phyloP scores from a whole-genome alignment of 805 yeast genomes.

The Zygoascus tannicola region DNA sequence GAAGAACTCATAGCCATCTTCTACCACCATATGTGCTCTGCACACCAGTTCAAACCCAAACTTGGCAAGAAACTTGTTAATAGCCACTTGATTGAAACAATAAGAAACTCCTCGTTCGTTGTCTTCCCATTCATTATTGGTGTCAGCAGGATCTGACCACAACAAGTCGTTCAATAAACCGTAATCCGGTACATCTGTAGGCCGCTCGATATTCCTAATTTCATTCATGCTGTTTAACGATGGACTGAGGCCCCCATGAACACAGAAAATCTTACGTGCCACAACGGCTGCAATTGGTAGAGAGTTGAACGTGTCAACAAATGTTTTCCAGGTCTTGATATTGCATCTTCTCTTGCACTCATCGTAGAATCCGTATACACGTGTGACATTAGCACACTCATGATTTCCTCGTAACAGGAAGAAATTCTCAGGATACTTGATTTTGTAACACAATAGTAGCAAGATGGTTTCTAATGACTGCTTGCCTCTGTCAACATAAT shows the following conservation, averaged over 20 bases:
- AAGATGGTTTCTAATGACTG: slow-evolving; percentile 90
- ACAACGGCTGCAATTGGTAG: slow-evolving; percentile 93
- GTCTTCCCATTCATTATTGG: slow-evolving; percentile 78
- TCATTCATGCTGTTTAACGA: slow-evolving; percentile 66
- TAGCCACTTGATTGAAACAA: slow-evolving; percentile 71
- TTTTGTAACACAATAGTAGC: slow-evolving; percentile 80
- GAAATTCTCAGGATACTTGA: slow-evolving; percentile 94
- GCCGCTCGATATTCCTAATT: slow-evolving; percentile 63
- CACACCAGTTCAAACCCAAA: slow-evolving; percentile 76
- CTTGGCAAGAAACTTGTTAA: slow-evolving; percentile 62
- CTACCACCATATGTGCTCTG: slow-evolving; percentile 83
- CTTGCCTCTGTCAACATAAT: slow-evolving; percentile 96
- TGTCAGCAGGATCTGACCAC: slow-evolving; percentile 83
- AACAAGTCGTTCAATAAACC: slow-evolving; percentile 68
- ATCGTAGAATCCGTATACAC: slow-evolving; percentile 95
- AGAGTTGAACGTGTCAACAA: slow-evolving; percentile 91
- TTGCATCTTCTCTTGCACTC: slow-evolving; percentile 93
- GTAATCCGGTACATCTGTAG: slow-evolving; percentile 80
- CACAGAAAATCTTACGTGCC: slow-evolving; percentile 89
- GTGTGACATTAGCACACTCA: slow-evolving; percentile 93
- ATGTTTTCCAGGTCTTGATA: slow-evolving; percentile 86
- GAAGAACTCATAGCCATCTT: slow-evolving; percentile 71
- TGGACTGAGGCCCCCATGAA: slow-evolving; percentile 78
- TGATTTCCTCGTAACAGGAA: slow-evolving; percentile 91
- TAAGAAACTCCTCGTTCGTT: slow-evolving; percentile 79